Evolutionary conservation across 1,284 basidiomycete genomes (phyloP).

Genomic region (Crucibulum parvulum): DNA sequence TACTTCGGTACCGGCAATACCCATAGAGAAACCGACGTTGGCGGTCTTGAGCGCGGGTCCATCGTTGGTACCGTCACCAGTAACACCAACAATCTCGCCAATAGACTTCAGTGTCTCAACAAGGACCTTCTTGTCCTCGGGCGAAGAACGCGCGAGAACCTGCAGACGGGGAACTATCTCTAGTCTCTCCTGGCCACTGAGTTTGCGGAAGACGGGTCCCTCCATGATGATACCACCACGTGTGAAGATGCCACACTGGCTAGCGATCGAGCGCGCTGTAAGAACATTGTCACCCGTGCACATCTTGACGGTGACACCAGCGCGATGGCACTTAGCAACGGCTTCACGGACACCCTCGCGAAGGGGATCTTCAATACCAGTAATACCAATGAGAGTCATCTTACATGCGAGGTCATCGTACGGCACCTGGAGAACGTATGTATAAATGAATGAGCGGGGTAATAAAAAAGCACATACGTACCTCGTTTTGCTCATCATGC

Average conservation of each 20-base stretch:
- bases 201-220: slow-evolving; percentile 80
- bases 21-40: slow-evolving; percentile 97
- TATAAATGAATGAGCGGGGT: not conserved
- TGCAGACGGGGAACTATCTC: slow-evolving; percentile 76
- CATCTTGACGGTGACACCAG: slow-evolving; percentile 98
- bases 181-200: slow-evolving; percentile 61
- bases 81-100: slow-evolving; percentile 96
- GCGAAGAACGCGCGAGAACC: slow-evolving; percentile 93
- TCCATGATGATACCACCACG: slow-evolving; percentile 97
- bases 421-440: slow-evolving; percentile 52
- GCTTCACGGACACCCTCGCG: slow-evolving; percentile 90
- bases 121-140: slow-evolving; percentile 95
- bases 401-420: slow-evolving; percentile 78
- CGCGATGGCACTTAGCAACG: slow-evolving; percentile 85
- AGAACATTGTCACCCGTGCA: slow-evolving; percentile 98
- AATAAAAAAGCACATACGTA: slow-evolving; percentile 24
- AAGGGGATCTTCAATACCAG: slow-evolving; percentile 96
- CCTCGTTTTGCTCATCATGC: slow-evolving; percentile 61
- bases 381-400: slow-evolving; percentile 87
- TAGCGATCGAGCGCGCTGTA: slow-evolving; percentile 92
- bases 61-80: slow-evolving; percentile 98
- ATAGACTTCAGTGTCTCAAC: slow-evolving; percentile 89
- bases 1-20: slow-evolving; percentile 98
- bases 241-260: slow-evolving; percentile 94
- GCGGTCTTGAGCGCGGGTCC: slow-evolving; percentile 96